Evolutionary conservation across 2,329 filamentous ascomycete species (phyloP), one percentile per base, ranked within the genome.

Genomic region (Alternaria arborescens): DNA sequence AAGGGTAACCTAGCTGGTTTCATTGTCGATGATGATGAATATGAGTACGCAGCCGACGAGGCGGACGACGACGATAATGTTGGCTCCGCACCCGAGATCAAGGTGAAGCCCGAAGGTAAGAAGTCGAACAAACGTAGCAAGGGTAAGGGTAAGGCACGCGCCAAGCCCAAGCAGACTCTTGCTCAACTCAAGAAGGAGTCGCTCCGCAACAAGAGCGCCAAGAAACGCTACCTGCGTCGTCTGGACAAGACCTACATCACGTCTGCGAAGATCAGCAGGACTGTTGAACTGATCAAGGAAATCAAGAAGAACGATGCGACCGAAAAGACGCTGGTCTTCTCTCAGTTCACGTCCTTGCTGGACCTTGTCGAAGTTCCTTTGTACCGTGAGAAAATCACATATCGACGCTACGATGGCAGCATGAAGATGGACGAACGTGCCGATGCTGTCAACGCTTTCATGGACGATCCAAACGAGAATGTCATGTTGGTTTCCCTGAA

Each of bases 241-340:
- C 82, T 95, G 7, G 84, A 85, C 24, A 87, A 89, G 73, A 80
- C 87, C 28, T 97, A 88, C 86, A 80, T 90, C 58, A 84, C 91
- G 2, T 95, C 91, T 20, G 88, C 91, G 28, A 95, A 94, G 78
- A 88, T 92, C 30, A 86, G 87, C 22, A 89, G 89, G 73, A 87
- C 88, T 7, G 79, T 91, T 57, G 87, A 91, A 55, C 83, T 94
- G 7, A 80, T 94, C 12, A 74, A 81, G 11, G 75, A 80, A 14
- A 83, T 87, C 58, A 77, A 82, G 55, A 71, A 71, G n/a, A 78
- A 79, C 10, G 80, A 82, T 32, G 72, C 85, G 3, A 85, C 84
- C 1, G 89, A 93, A 75, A 94, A 94, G 78, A 92, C 90, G 0
- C 89, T 95, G 55, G 86, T 95, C 64, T 95, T 95, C 80, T 91